These are phyloP conservation scores for Salix koriyanagi DNA, from an alignment of 345 rosid genomes.

Conservation along the genomic window DNA sequence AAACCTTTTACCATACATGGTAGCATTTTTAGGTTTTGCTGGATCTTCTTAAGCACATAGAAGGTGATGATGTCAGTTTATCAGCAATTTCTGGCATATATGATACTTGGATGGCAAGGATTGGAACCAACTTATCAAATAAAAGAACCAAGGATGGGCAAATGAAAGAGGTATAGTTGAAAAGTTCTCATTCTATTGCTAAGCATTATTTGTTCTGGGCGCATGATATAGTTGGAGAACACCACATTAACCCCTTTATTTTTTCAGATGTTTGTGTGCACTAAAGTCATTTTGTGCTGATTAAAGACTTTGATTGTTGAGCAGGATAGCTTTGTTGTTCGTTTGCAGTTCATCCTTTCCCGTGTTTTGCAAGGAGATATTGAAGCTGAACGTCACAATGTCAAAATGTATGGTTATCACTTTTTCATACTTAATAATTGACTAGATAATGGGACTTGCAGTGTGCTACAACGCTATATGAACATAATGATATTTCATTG, in stretches of 20 bases:
- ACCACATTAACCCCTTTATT: not conserved
- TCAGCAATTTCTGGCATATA: slow-evolving; percentile 41
- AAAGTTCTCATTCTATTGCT: not conserved
- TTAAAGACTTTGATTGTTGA: slow-evolving; percentile 12
- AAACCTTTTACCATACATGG: not conserved
- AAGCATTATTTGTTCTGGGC: not conserved
- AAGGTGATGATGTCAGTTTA: slow-evolving; percentile 21
- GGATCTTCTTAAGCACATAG: slow-evolving; percentile 48
- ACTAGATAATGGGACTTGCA: too few relatives aligned
- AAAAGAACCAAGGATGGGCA: slow-evolving; percentile 14
- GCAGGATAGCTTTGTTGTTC: slow-evolving; percentile 57
- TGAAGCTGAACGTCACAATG: slow-evolving; percentile 50
- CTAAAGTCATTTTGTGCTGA: not conserved
- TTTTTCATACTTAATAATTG: not conserved
- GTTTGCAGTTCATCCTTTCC: slow-evolving; percentile 62
- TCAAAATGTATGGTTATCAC: slow-evolving; percentile 39
- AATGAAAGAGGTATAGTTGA: slow-evolving; percentile 39
- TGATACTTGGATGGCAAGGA: slow-evolving; percentile 70
- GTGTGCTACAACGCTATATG: too few relatives aligned
- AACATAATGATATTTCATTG: too few relatives aligned
- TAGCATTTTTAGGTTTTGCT: slow-evolving; percentile 46
- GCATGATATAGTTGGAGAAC: not conserved
- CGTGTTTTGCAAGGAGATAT: slow-evolving; percentile 42
- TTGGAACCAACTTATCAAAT: slow-evolving; percentile 27
- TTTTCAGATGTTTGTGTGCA: not conserved